Evolutionary conservation across 148 eudicot species (phyloP).

Genomic region (Rhododendron mucronatum): DNA sequence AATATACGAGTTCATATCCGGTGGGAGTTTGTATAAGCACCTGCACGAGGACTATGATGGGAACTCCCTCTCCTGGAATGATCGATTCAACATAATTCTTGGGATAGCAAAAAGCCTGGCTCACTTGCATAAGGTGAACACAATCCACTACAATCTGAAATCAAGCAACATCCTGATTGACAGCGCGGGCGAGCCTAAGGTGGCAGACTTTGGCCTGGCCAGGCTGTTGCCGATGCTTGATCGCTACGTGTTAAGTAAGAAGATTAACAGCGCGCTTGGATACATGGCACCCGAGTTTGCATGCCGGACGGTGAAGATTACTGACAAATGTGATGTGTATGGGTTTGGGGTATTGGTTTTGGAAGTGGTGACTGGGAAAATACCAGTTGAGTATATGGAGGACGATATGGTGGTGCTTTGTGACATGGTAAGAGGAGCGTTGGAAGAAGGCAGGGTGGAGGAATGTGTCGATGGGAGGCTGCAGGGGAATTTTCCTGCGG

Average conservation of each 20-base stretch:
- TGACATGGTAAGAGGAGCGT: constrained; percentile 85
- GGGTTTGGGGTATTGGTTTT: constrained; percentile 80
- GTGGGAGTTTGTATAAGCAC: constrained; percentile 73
- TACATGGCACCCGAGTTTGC: constrained; percentile 99
- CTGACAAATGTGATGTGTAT: constrained; percentile 86
- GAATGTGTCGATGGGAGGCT: constrained; percentile 72
- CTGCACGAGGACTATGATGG: constrained; percentile 67
- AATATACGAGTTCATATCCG: constrained; percentile 65
- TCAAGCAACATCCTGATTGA: constrained; percentile 83
- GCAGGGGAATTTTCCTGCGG: constrained; percentile 69
- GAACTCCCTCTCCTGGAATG: constrained; percentile 67
- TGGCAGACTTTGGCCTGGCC: constrained; percentile 81
- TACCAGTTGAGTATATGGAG: constrained; percentile 95
- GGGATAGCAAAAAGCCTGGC: constrained; percentile 86
- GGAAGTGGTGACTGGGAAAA: constrained; percentile 73
- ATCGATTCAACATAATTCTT: constrained; percentile 63
- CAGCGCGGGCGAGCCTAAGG: constrained; percentile 59
- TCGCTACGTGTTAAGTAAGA: constrained; percentile 77
- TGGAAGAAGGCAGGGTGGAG: constrained; percentile 84
- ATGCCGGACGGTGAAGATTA: constrained; percentile 74
- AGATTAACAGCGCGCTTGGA: constrained; percentile 88
- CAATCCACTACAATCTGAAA: constrained; percentile 85
- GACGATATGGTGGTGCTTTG: constrained; percentile 87
- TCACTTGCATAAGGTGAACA: constrained; percentile 71
- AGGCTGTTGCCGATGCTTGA: constrained; percentile 81